Conservation (phyloP, 2,329 filamentous ascomycete genomes). For the Aspergillus vadensis region DNA sequence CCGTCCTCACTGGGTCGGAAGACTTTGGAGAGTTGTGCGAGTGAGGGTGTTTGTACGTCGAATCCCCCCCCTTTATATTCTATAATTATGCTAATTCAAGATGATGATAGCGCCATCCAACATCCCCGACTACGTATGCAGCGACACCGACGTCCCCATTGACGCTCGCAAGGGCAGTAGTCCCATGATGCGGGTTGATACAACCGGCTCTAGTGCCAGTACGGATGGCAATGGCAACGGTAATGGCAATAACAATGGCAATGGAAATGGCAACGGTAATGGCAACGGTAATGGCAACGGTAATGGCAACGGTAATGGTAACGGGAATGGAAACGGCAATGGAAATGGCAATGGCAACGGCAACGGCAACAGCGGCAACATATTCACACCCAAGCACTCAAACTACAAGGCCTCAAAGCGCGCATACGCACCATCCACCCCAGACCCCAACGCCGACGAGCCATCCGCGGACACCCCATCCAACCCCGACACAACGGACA, state of each 20-base stretch:
- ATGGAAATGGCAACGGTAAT: neutral
- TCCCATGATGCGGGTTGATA: slow-evolving; percentile 11
- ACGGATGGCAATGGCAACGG: neutral
- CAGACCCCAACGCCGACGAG: neutral
- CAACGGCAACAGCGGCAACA: neutral
- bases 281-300: neutral
- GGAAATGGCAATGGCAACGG: neutral
- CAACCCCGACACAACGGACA: neutral
- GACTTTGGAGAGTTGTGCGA: slow-evolving; percentile 3
- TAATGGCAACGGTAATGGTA: neutral
- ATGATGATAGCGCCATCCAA: slow-evolving; percentile 2
- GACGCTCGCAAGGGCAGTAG: slow-evolving; percentile 11
- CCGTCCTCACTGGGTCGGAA: neutral
- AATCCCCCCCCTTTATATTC: too few species aligned
- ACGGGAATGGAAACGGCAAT: neutral
- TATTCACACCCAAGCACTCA: neutral
- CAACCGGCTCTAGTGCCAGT: neutral
- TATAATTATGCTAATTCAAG: neutral
- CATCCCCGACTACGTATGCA: slow-evolving; percentile 16
- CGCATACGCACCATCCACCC: neutral
- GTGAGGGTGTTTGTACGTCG: slow-evolving; percentile 17
- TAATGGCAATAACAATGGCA: neutral
- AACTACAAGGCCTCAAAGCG: neutral
- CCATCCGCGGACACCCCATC: neutral
- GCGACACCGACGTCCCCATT: slow-evolving; percentile 11